A percentile compares a stretch with the other conserved stretches of the same genome.
Conservation (phyloP, 768 basidiomycete genomes). For the Termitomyces sp. region DNA sequence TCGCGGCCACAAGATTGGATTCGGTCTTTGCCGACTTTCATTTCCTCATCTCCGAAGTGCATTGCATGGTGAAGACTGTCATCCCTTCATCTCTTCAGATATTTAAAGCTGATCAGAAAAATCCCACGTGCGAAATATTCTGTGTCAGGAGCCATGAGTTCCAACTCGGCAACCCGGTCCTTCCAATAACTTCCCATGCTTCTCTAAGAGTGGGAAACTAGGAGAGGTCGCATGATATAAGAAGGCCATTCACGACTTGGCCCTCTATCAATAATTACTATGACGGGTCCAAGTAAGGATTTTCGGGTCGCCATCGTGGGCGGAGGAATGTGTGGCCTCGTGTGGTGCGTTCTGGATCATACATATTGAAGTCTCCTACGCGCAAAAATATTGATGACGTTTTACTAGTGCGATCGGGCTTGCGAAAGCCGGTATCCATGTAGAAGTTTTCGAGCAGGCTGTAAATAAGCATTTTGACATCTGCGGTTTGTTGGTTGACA, state of each 20-base stretch:
- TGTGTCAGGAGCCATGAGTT: not conserved
- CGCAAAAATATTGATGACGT: not conserved
- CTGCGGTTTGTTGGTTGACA: not conserved
- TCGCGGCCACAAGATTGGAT: not conserved
- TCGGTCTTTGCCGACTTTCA: not conserved
- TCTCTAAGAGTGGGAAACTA: not conserved
- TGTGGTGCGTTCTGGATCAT: slow-evolving; percentile 23
- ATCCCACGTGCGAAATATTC: not conserved
- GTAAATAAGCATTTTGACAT: slow-evolving; percentile 18
- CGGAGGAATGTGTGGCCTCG: slow-evolving; percentile 50
- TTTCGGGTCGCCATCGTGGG: slow-evolving; percentile 50
- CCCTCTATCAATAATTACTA: not conserved
- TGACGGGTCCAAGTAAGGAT: slow-evolving; percentile 24
- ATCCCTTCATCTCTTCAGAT: not conserved
- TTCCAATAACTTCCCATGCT: not conserved
- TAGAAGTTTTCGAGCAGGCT: slow-evolving; percentile 49
- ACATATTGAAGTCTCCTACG: not conserved
- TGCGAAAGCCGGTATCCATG: slow-evolving; percentile 32
- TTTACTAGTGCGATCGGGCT: slow-evolving; percentile 38
- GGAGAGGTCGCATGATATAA: not conserved
- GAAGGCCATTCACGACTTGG: not conserved
- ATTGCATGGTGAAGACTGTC: not conserved
- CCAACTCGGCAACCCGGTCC: not conserved
- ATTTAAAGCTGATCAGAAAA: not conserved
- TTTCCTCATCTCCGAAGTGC: not conserved